A percentile compares a stretch with the other conserved stretches of the same genome.
Evolutionary conservation across 148 eudicot species (phyloP).

Genomic region (Chenopodium berlandieri): DNA sequence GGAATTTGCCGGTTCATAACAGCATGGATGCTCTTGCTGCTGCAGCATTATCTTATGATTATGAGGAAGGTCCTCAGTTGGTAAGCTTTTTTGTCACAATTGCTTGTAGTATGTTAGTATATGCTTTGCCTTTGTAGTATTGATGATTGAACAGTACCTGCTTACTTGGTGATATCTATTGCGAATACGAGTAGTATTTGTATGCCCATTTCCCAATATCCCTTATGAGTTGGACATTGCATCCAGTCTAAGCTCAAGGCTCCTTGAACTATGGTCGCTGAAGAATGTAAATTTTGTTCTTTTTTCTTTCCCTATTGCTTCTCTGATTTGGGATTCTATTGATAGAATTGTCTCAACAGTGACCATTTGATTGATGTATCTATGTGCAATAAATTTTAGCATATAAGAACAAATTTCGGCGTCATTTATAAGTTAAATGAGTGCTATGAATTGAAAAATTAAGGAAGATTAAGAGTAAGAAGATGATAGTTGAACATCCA

Average conservation of each 20-base stretch:
- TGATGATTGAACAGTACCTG: background rate
- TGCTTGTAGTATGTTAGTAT: background rate
- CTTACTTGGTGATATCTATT: background rate
- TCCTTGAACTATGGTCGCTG: background rate
- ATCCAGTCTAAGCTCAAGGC: background rate
- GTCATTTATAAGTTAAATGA: background rate
- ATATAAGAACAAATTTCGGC: too few relatives aligned
- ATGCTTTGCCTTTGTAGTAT: background rate
- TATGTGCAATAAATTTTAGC: background rate
- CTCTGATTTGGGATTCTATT: background rate
- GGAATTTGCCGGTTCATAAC: constrained; percentile 79
- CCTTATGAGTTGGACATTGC: background rate
- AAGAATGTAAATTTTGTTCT: background rate
- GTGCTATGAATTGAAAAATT: too few relatives aligned
- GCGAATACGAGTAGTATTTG: too few relatives aligned
- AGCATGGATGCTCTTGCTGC: constrained; percentile 99
- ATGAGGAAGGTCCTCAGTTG: constrained; percentile 87
- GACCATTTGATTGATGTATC: background rate
- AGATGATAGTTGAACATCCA: too few relatives aligned
- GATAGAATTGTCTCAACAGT: background rate
- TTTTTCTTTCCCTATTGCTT: background rate
- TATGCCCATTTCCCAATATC: background rate
- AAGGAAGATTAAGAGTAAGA: too few relatives aligned
- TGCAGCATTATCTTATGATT: constrained; percentile 80
- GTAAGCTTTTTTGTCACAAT: constrained; percentile 38